Conservation (phyloP, 805 yeast species). For the Danielozyma ontarioensis region DNA sequence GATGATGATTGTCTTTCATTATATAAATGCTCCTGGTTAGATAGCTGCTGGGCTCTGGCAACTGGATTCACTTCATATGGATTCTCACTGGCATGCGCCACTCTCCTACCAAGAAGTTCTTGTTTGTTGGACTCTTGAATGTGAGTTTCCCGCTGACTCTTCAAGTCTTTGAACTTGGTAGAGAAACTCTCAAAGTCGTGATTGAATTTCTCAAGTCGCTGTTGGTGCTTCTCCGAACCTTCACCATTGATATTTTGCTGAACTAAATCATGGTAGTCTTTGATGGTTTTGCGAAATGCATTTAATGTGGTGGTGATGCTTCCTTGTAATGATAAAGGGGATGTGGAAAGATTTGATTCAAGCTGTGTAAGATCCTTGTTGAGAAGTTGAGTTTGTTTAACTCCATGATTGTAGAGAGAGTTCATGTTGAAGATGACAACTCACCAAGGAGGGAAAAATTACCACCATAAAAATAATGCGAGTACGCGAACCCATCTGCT, state of each 20-base stretch:
- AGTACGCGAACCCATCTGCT: no score
- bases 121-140: slow-evolving; percentile 43
- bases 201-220: slow-evolving; percentile 55
- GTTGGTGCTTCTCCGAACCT: slow-evolving; percentile 46
- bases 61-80: slow-evolving; percentile 1
- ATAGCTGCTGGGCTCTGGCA: slow-evolving; percentile 12
- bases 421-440: no score
- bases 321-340: slow-evolving; percentile 75
- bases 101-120: slow-evolving; percentile 53
- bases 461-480: no score
- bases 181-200: slow-evolving; percentile 42
- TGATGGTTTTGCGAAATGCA: slow-evolving; percentile 68
- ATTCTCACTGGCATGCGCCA: slow-evolving; percentile 9
- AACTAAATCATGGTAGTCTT: slow-evolving; percentile 56
- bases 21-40: slow-evolving; percentile 57
- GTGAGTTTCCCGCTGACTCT: slow-evolving; percentile 49
- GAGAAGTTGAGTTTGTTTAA: slow-evolving; percentile 74
- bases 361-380: slow-evolving; percentile 64
- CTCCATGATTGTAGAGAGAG: slow-evolving; percentile 83
- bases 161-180: slow-evolving; percentile 48
- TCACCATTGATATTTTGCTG: slow-evolving; percentile 54
- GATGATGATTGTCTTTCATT: slow-evolving; percentile 62
- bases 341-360: slow-evolving; percentile 57
- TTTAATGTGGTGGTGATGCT: slow-evolving; percentile 77
- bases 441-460: no score